These are phyloP conservation scores for Entomortierella chlamydospora DNA, from an alignment of 192 early-diverging fungal species.

Conservation along the genomic window DNA sequence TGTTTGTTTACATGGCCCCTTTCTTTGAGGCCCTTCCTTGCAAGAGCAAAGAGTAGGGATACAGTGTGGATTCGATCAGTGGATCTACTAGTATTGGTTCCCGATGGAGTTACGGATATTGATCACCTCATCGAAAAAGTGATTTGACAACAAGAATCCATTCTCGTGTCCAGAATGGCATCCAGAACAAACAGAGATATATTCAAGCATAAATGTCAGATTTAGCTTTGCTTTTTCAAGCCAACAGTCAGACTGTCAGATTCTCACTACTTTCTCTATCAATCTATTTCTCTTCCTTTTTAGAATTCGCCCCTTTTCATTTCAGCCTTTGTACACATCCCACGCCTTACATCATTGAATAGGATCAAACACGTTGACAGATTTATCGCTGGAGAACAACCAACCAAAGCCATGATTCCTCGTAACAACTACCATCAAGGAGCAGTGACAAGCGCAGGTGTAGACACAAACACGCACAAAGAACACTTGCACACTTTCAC, in stretches of 20 bases:
- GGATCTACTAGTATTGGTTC: no score
- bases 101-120: no score
- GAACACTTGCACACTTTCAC: neutral
- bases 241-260: neutral
- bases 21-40: no score
- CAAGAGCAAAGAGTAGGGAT: no score
- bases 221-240: no score
- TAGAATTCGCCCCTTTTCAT: neutral
- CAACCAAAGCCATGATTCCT: neutral
- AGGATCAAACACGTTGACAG: no score
- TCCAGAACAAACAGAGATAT: constrained; percentile 1
- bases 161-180: constrained; percentile 3
- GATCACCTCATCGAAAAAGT: no score
- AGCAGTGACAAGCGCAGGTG: neutral
- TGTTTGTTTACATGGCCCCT: no score
- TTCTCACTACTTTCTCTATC: neutral
- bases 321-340: no score
- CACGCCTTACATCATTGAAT: no score
- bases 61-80: no score
- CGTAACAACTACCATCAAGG: neutral
- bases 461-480: neutral
- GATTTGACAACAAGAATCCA: neutral
- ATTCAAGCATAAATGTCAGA: neutral
- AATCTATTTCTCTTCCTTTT: neutral
- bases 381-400: neutral